Evolutionary conservation across 2,329 filamentous ascomycete species (phyloP).

Genomic region (Thermothelomyces thermophilus): DNA sequence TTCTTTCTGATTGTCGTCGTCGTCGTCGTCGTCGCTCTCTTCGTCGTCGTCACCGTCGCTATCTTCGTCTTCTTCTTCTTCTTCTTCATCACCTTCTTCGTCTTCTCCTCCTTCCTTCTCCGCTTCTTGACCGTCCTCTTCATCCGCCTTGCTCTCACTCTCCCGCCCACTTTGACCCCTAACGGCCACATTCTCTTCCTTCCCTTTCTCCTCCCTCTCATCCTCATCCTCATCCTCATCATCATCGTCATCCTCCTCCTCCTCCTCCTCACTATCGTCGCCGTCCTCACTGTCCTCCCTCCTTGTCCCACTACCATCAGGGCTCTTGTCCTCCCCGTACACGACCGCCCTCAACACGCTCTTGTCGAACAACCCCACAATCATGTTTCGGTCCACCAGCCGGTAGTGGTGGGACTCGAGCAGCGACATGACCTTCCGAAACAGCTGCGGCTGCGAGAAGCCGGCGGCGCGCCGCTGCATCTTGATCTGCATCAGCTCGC

Average conservation of each 20-base stretch:
- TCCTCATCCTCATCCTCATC: too few relatives aligned
- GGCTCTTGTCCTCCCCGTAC: conserved; percentile 59
- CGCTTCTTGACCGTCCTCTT: conserved; percentile 6
- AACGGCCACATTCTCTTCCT: neutral
- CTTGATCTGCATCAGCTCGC: conserved; percentile 75
- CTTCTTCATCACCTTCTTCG: conserved; percentile 25
- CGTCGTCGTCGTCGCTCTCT: conserved; percentile 12
- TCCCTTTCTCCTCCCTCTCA: neutral
- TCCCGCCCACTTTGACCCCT: conserved; percentile 15
- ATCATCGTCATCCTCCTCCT: conserved; percentile 9
- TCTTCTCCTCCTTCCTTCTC: conserved; percentile 24
- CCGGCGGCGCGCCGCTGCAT: conserved; percentile 64
- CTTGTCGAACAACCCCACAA: conserved; percentile 92
- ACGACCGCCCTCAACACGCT: conserved; percentile 79
- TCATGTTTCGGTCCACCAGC: conserved; percentile 77
- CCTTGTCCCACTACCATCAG: conserved; percentile 38
- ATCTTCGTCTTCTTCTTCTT: conserved; percentile 24
- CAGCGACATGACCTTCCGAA: conserved; percentile 76
- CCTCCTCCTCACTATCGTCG: conserved; percentile 38
- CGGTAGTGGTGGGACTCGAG: conserved; percentile 87
- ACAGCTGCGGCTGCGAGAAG: conserved; percentile 71
- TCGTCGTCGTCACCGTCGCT: conserved; percentile 17
- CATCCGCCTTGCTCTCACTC: conserved; percentile 27
- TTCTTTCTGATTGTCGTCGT: conserved; percentile 21
- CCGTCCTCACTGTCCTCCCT: conserved; percentile 10